Evolutionary conservation across 176 grass and related monocot species (phyloP).

Genomic region (Bromus sterilis): DNA sequence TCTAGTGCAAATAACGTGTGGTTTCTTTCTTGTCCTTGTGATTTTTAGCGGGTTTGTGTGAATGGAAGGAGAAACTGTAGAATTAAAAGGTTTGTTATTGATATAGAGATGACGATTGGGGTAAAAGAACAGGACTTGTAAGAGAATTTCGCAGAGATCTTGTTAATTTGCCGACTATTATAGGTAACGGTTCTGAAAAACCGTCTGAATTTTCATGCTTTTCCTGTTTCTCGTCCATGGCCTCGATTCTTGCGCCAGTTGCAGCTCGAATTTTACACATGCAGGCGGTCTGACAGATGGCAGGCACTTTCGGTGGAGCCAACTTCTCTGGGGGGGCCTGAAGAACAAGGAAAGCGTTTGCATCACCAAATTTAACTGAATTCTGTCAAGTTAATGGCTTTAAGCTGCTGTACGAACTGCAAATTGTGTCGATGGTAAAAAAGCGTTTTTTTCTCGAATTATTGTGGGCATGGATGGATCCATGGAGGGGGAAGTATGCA

Average conservation of each 20-base stretch:
- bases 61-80: conserved; percentile 38
- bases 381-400: background rate
- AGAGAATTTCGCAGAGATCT: conserved; percentile 33
- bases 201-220: background rate
- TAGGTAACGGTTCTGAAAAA: conserved; percentile 1
- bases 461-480: background rate
- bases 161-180: background rate
- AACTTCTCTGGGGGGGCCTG: background rate
- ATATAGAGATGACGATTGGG: conserved; percentile 15
- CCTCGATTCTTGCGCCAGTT: background rate
- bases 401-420: background rate
- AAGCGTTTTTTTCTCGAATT: background rate
- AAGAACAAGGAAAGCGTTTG: background rate
- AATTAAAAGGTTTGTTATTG: background rate
- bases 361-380: background rate
- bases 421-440: background rate
- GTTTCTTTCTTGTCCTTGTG: background rate
- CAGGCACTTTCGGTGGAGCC: background rate
- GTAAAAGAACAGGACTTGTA: conserved; percentile 10
- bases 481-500: background rate
- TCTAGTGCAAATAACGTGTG: conserved; percentile 36
- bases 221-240: background rate
- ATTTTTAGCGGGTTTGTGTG: conserved; percentile 9
- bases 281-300: background rate
- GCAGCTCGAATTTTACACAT: background rate